Percentiles rank a stretch among this genome's conserved stretches.
Evolutionary conservation across 129 eudicot species (phyloP).

Genomic region (Pseudognaphalium luteoalbum): DNA sequence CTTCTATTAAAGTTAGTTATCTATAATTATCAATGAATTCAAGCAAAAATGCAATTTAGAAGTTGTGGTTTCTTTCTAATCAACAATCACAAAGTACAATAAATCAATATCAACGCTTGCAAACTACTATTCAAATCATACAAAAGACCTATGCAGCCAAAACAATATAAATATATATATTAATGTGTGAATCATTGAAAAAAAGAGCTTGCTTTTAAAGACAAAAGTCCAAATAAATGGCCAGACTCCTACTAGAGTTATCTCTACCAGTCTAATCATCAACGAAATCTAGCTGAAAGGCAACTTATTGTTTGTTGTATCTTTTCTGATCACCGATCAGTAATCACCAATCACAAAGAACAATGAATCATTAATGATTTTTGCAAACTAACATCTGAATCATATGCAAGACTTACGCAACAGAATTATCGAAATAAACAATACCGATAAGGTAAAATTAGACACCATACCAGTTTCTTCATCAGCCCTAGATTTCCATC

Average conservation of each 20-base stretch:
- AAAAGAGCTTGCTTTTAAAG: neutral
- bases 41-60: neutral
- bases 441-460: neutral
- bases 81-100: neutral
- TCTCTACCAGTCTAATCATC: neutral
- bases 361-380: neutral
- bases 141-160: neutral
- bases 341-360: neutral
- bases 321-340: neutral
- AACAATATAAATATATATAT: too few species aligned
- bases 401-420: neutral
- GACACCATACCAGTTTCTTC: conserved; percentile 78
- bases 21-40: neutral
- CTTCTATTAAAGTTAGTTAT: neutral
- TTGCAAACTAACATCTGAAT: neutral
- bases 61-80: neutral
- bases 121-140: neutral
- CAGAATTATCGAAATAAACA: neutral
- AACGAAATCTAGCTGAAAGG: neutral
- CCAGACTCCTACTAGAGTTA: neutral
- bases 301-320: neutral
- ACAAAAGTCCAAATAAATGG: conserved; percentile 1
- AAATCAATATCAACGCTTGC: neutral
- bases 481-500: conserved; percentile 78
- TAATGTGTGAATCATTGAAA: neutral